Evolutionary conservation across 176 grass and related monocot species (phyloP).

Genomic region (Aegilops tauschii): DNA sequence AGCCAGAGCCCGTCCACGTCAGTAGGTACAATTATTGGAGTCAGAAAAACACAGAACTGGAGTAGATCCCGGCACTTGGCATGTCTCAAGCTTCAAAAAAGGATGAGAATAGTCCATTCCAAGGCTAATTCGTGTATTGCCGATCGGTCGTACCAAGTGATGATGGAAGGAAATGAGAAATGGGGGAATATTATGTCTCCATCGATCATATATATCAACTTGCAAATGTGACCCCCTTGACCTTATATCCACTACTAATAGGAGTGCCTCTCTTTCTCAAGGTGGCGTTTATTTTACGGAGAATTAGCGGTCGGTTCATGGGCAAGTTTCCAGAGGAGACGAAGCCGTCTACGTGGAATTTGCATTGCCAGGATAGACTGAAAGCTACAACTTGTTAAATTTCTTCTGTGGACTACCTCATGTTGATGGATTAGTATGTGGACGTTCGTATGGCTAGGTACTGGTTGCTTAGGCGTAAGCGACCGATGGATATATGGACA

Average conservation of each 20-base stretch:
- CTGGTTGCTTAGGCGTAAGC: background rate
- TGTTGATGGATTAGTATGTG: too few relatives aligned
- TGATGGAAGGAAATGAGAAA: background rate
- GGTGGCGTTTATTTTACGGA: too few relatives aligned
- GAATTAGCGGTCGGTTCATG: too few relatives aligned
- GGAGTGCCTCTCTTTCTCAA: too few relatives aligned
- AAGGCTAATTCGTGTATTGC: background rate
- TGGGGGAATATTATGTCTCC: background rate
- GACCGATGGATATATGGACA: background rate
- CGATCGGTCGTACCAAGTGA: too few relatives aligned
- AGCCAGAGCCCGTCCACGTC: background rate
- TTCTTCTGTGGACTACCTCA: too few relatives aligned
- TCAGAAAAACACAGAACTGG: background rate
- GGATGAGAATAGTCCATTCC: background rate
- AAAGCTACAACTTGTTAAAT: too few relatives aligned
- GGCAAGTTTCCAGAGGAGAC: too few relatives aligned
- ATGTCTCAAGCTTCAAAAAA: background rate
- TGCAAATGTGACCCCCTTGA: background rate
- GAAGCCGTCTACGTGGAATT: too few relatives aligned
- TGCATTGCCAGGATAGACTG: too few relatives aligned
- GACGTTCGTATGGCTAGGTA: background rate
- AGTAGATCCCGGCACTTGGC: background rate
- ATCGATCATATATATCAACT: background rate
- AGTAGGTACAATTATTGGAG: slow-evolving; percentile 14
- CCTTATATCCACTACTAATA: background rate